Percentiles rank a stretch among this genome's conserved stretches.
Evolutionary conservation across 2,329 filamentous ascomycete genomes (phyloP).

Genomic region (Aspergillus ibericus): DNA sequence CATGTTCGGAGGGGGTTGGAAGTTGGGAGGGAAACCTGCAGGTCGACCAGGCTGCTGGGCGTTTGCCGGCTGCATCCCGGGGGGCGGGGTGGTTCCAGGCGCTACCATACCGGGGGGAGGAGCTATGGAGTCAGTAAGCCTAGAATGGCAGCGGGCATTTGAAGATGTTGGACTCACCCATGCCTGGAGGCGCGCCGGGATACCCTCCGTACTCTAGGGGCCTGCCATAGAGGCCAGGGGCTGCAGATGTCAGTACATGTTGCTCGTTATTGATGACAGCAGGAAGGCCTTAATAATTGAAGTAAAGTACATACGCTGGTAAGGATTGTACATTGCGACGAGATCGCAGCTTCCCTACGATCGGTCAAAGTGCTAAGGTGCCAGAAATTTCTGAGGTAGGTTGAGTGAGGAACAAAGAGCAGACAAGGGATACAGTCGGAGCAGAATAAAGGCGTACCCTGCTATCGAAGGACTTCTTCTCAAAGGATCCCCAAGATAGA

Average conservation of each 20-base stretch:
- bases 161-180: slow-evolving; percentile 60
- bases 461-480: neutral
- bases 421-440: no score
- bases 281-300: neutral
- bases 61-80: slow-evolving; percentile 74
- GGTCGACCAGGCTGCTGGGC: slow-evolving; percentile 75
- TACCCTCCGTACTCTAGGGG: slow-evolving; percentile 73
- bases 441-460: neutral
- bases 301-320: slow-evolving; percentile 38
- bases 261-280: neutral
- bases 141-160: neutral
- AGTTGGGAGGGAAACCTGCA: slow-evolving; percentile 75
- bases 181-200: slow-evolving; percentile 74
- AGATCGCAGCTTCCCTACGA: slow-evolving; percentile 15
- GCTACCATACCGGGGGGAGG: slow-evolving; percentile 76
- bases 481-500: neutral
- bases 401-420: neutral
- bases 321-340: slow-evolving; percentile 46
- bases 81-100: slow-evolving; percentile 76
- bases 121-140: slow-evolving; percentile 48
- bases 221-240: slow-evolving; percentile 64
- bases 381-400: neutral
- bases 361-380: neutral
- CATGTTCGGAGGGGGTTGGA: slow-evolving; percentile 86
- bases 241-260: slow-evolving; percentile 23